phyloP scores from a whole-genome alignment of 176 grass and related monocot genomes.

The Canna indica region DNA sequence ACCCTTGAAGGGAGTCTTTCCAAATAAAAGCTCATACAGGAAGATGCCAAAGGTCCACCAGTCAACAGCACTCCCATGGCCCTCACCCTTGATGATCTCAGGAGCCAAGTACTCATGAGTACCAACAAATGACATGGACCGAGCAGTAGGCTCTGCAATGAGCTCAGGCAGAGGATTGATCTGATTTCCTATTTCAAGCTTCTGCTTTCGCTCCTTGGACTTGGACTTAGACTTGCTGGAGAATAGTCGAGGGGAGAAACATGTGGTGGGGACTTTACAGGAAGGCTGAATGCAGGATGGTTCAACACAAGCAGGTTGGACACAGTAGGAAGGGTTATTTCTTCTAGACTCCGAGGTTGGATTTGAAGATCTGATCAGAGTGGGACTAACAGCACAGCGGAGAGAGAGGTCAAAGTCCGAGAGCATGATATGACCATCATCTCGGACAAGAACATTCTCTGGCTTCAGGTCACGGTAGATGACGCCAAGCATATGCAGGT shows the following conservation, averaged over 20 bases:
- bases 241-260: conserved; percentile 5
- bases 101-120: conserved; percentile 7
- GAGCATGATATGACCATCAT: conserved; percentile 10
- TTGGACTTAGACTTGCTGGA: conserved; percentile 4
- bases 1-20: conserved; percentile 12
- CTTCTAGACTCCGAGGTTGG: neutral
- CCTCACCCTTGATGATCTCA: conserved; percentile 15
- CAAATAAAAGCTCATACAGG: conserved; percentile 13
- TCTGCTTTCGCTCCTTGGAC: neutral
- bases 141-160: conserved; percentile 1
- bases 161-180: conserved; percentile 8
- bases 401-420: conserved; percentile 11
- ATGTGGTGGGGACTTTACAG: neutral
- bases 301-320: conserved; percentile 5
- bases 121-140: conserved; percentile 13
- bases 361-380: conserved; percentile 1
- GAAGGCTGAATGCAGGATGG: conserved; percentile 10
- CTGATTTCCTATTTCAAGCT: conserved; percentile 7
- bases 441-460: conserved; percentile 10
- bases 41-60: conserved; percentile 14
- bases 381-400: conserved; percentile 3
- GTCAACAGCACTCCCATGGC: conserved; percentile 10
- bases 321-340: neutral
- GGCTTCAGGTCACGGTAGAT: conserved; percentile 9
- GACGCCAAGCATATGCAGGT: conserved; percentile 11